Percentiles rank a stretch among this genome's conserved stretches.
Evolutionary conservation across 106 monocot genomes (phyloP).

Genomic region (Posidonia australis): DNA sequence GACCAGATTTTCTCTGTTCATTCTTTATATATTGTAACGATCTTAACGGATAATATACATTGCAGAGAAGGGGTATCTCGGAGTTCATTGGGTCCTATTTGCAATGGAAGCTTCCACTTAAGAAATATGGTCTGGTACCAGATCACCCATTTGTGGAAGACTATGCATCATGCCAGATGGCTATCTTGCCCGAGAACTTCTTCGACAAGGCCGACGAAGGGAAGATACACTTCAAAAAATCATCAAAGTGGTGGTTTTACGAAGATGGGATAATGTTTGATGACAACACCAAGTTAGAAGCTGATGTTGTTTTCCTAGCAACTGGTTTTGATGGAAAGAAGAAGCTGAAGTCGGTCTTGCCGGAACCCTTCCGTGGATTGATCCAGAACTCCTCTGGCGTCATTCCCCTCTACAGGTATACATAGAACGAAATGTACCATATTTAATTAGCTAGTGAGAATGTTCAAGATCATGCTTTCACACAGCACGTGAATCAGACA

Average conservation of each 20-base stretch:
- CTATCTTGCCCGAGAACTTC: constrained; percentile 76
- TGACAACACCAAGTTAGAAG: constrained; percentile 53
- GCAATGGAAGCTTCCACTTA: constrained; percentile 58
- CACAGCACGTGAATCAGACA: no score
- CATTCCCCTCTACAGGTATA: constrained; percentile 75
- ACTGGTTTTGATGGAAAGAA: constrained; percentile 81
- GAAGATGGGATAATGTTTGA: constrained; percentile 56
- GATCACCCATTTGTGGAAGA: constrained; percentile 78
- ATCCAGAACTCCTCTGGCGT: constrained; percentile 38
- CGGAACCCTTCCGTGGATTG: constrained; percentile 38
- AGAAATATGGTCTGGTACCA: constrained; percentile 58
- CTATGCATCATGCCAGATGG: constrained; percentile 84
- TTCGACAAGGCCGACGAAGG: constrained; percentile 61
- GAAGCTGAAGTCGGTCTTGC: constrained; percentile 53
- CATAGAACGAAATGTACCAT: no score
- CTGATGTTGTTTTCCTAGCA: constrained; percentile 68
- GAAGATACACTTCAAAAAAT: constrained; percentile 41
- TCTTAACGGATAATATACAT: no score
- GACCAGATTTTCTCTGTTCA: no score
- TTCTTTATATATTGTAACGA: no score
- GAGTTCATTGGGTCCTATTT: constrained; percentile 76
- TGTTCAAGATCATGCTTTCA: no score
- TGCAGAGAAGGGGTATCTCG: constrained; percentile 53
- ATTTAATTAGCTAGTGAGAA: neutral
- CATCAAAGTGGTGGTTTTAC: constrained; percentile 40